Percentiles rank a stretch among this genome's conserved stretches.
Conservation (phyloP, 352 stramenopile genomes). For the Pythium dissimile region DNA sequence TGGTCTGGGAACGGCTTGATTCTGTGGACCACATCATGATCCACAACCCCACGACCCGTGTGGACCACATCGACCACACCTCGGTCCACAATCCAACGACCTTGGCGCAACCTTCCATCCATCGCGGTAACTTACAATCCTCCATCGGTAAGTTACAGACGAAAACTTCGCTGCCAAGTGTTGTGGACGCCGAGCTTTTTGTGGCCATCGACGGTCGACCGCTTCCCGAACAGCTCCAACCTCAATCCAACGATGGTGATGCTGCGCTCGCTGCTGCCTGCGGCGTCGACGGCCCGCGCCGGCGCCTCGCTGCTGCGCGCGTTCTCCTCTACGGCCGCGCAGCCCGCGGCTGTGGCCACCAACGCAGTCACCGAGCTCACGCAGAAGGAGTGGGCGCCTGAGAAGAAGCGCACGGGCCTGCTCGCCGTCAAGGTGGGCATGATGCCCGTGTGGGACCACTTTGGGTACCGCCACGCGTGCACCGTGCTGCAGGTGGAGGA, state of each 20-base stretch:
- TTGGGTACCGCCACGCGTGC: constrained; percentile 94
- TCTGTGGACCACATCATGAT: neutral
- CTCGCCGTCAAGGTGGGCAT: constrained; percentile 98
- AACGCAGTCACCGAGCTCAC: constrained; percentile 12
- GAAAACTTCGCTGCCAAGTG: no score
- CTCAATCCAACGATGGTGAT: neutral
- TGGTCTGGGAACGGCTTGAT: neutral
- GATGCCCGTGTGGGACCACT: constrained; percentile 98
- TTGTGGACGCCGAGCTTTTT: no score
- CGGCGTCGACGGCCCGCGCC: constrained; percentile 6
- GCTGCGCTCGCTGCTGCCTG: constrained; percentile 17
- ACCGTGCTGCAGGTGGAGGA: constrained; percentile 92
- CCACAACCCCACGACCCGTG: neutral
- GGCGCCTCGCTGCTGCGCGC: constrained; percentile 6
- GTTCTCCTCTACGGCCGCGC: constrained; percentile 13
- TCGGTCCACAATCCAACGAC: neutral
- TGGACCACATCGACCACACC: neutral
- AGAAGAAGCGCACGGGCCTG: constrained; percentile 87
- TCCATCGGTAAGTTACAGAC: no score
- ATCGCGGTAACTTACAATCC: neutral
- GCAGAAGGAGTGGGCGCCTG: constrained; percentile 49
- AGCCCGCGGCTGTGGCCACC: neutral
- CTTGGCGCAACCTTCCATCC: neutral
- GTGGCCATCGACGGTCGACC: neutral
- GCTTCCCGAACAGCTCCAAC: neutral